Evolutionary conservation across 768 basidiomycete species (phyloP), one percentile per base, ranked within the genome.

Genomic region (Phylloporus sp.): DNA sequence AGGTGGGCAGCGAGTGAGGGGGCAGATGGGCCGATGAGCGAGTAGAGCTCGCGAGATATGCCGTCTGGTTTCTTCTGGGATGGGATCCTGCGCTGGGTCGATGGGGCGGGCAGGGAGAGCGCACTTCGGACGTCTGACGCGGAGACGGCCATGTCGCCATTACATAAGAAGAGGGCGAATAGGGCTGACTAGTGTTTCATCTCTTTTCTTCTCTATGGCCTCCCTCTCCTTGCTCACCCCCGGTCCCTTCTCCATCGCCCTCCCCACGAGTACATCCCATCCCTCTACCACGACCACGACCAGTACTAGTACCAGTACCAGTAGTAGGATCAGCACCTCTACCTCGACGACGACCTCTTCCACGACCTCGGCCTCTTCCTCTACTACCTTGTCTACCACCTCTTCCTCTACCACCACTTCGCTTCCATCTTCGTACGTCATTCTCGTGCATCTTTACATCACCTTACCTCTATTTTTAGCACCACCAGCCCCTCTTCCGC

Each of bases 1-100:
- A 84, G 76, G 56, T 88, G 84, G 27, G 87, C 79, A 0, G 83
- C 85, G 39, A 98, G 76, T 3, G 86, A 82, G 0, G 95, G 93
- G 10, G 87, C 86, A 38, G 90, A 87, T 49, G 90, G 83, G n/a
- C 95, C 95, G 54, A 99, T 97, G 49, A 99, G 80, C 1, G 88
- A 84, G 69, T 88, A 97, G 3, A 99, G 76, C 66, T 97, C 94
- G 55, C 93, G 76, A 0, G 92, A 86, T 50, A 97, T 93, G 17
- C 95, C 94, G 17, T 92, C 90, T 4, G 89, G 89, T 66, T 88
- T 90, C 59, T 78, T 77, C 11, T 72, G 59, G 3, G 64, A 45
- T 0, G 69, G 28, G 4, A 68, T 49, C 55, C 78, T 84, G 56
- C 76, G 78, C 1, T 48, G 6, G 34, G 6, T 24, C 23, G 35